These are phyloP conservation scores for Clonostachys rhizophaga DNA, from an alignment of 2,329 filamentous ascomycete genomes.

Conservation along the genomic window DNA sequence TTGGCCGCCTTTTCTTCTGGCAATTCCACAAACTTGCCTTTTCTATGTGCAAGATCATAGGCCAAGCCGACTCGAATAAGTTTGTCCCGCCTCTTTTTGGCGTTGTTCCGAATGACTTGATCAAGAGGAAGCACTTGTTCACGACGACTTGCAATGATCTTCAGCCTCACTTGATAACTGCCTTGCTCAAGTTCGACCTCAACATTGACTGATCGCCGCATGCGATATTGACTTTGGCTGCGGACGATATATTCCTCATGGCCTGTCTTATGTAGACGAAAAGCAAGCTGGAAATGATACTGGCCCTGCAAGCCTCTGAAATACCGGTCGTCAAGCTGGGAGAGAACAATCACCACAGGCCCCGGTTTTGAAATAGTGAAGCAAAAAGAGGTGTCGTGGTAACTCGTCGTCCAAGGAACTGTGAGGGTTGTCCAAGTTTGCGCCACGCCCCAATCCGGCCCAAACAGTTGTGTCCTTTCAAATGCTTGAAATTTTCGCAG, in stretches of 20 bases:
- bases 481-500: conserved; percentile 54
- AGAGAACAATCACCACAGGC: conserved; percentile 49
- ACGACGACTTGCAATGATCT: conserved; percentile 63
- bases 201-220: conserved; percentile 71
- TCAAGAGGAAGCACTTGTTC: conserved; percentile 49
- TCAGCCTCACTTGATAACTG: conserved; percentile 71
- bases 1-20: conserved; percentile 41
- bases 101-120: conserved; percentile 62
- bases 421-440: conserved; percentile 44
- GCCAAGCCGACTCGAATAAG: conserved; percentile 65
- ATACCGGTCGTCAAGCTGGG: conserved; percentile 54
- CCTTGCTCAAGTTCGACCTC: conserved; percentile 73
- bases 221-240: conserved; percentile 48
- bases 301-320: conserved; percentile 53
- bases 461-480: conserved; percentile 54
- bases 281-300: conserved; percentile 47
- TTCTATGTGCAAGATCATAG: conserved; percentile 67
- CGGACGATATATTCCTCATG: conserved; percentile 50
- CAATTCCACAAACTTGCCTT: conserved; percentile 47
- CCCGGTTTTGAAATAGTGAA: conserved; percentile 43
- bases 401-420: conserved; percentile 52
- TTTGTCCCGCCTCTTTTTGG: conserved; percentile 63
- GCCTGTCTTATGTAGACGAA: conserved; percentile 45
- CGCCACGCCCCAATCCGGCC: conserved; percentile 45
- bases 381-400: conserved; percentile 47